Base-by-base conservation (phyloP, 2,329 filamentous ascomycete genomes). In the Byssoonygena ceratinophila region DNA sequence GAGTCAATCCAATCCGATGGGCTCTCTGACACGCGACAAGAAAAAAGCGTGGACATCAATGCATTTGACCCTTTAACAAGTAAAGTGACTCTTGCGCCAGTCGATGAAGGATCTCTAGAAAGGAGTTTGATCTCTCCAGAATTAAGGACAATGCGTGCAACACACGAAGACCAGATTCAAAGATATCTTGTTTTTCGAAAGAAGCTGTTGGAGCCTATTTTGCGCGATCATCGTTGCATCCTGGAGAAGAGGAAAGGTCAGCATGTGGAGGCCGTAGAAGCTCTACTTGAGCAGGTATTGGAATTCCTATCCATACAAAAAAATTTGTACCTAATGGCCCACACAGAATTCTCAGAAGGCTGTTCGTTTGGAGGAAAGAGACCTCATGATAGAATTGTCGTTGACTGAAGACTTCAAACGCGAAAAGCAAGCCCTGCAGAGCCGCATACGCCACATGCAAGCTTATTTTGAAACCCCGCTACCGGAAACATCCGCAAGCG, bases 371-470 rank as follows among this genome's bases (percentile, higher is more conserved):
- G 71, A 74, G 60, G 69, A 71, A 51, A 64, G 69, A 11, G 71
- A 74, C 51, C 63, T 74, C 0, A 64, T 68, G 2, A 63, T 70
- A 0, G 71, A 74, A 59, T 66, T 74, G 44, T 68, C 73, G 37
- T 67, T 73, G 52, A 62, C 67, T 32, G 67, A 69, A 20, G 71
- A 74, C 27, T 71, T 73, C 45, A 67, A 73, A 39, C 62, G 65
- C 6, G 68, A 68, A 9, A 73, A 74, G 55, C 59, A 65, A 52
- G 68, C 71, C 39, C 68, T 69, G 6, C 64, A 68, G 29, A 70
- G 67, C 8, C 68, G 71, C 46, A 71, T 74, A 46, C 71, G 71
- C 49, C 66, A 74, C 47, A 74, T 74, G 71, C 71, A 74, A 59
- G 69, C 68, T 20, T 74, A 72, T 58, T 69, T 72, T 51, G 66